Conservation (phyloP, 768 basidiomycete species). For the Hygrocybe punicea region DNA sequence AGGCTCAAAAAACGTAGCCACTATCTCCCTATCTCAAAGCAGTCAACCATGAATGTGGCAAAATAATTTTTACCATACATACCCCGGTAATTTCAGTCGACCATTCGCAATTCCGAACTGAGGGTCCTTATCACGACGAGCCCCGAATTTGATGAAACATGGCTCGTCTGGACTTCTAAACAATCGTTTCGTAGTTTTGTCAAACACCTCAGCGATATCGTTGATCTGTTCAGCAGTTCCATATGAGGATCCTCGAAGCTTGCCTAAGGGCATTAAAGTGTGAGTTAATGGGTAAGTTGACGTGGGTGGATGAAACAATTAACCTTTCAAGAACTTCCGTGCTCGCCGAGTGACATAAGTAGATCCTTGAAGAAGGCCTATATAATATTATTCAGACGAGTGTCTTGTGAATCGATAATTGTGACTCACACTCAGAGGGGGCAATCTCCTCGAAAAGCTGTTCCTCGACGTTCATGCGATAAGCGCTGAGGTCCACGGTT, state of each 20-base stretch:
- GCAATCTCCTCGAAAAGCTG: constrained; percentile 48
- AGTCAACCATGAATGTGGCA: background rate
- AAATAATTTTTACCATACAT: background rate
- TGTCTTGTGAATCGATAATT: background rate
- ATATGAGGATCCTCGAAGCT: constrained; percentile 41
- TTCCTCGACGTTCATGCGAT: constrained; percentile 31
- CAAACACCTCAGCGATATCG: constrained; percentile 43
- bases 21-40: constrained; percentile 25
- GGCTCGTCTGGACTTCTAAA: constrained; percentile 40
- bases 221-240: constrained; percentile 35
- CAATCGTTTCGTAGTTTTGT: constrained; percentile 45
- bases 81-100: constrained; percentile 44
- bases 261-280: constrained; percentile 24
- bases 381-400: too few species aligned
- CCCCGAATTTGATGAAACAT: constrained; percentile 50
- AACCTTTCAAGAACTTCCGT: constrained; percentile 38
- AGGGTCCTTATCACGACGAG: constrained; percentile 40
- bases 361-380: constrained; percentile 51
- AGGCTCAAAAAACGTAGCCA: constrained; percentile 39
- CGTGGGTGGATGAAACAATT: background rate
- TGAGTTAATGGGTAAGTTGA: background rate
- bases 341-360: constrained; percentile 49
- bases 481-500: constrained; percentile 58
- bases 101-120: constrained; percentile 43
- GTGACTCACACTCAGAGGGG: constrained; percentile 38